Base-by-base conservation (phyloP, 345 rosid genomes). In the Rhizophora apiculata region DNA sequence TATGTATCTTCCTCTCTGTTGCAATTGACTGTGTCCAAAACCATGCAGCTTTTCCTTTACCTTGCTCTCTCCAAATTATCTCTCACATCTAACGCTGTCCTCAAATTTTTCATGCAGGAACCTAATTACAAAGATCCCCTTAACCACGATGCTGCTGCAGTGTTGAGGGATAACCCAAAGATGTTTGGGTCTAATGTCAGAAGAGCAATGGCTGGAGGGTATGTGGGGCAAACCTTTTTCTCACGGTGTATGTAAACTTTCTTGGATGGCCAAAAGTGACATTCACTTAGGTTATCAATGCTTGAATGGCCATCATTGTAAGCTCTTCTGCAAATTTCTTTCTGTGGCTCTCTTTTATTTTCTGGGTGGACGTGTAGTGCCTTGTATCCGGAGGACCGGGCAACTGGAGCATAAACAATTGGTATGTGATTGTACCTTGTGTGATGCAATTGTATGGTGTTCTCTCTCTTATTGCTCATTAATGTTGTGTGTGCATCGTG, bases 81-180 rank as follows among this genome's bases (percentile, higher is more conserved):
- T 10, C 32, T 6, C 53, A 31, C 71, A 43, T 19, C 8, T 10
- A 31, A 53, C 29, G 5, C 64, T 34, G 59, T 8, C 43, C 66
- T 68, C 29, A 26, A 29, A 39, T 46, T 51, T 66, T 36, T 34
- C 46, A 58, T 68, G 65, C 85, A 93, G 97, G 93, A 87, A 69
- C 97, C 97, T 9, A 93, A 89, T 70, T 78, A 64, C 16, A 96
- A 89, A 82, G 98, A 89, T 82, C 98, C 96, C 8, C 88, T 93
- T 62, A 90, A 93, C 78, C 93, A 89, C 27, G 97, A 90, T 22
- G 97, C 97, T 6, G 97, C 97, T 32, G 87, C 85, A 24, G 85
- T 89, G 57, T 82, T 90, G 78, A 87, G 90, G 80, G 97, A 93
- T 65, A 85, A 86, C 75, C 97, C 97, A 0, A 77, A 73, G 83